Evolutionary conservation across 495 filamentous ascomycete genomes (phyloP), one percentile per base, ranked within the genome.

Genomic region (Neurospora terricola): DNA sequence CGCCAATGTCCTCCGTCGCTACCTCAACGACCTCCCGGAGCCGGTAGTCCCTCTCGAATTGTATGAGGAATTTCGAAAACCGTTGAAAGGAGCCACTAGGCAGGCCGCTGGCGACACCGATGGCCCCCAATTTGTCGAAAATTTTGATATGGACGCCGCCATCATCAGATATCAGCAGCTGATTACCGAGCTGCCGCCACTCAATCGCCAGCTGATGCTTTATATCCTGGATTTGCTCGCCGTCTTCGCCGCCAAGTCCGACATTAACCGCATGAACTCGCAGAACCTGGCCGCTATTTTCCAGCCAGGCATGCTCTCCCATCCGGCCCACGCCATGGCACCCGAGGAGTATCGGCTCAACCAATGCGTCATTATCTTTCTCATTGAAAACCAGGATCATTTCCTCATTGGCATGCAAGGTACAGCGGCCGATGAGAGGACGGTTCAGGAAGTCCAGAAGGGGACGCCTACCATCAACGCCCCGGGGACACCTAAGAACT

Each of bases 181-280:
- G 36, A 99, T 99, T 79, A 93, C 92, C 30, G 93, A 98, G 78
- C 86, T 99, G 18, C 96, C 96, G 8, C 91, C 95, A 5, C 84
- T 99, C 30, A 99, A 99, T 80, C 91, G 94, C 72, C 96, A 99
- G 82, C 82, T 99, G 14, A 89, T 99, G 34, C 88, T 99, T 30
- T 99, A 99, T 79, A 97, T 99, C 74, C 87, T 99, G 38, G 96
- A 99, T 82, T 87, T 99, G n/a, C 88, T 99, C 39, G 96, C 96
- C 12, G 96, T 99, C 16, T 99, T 99, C 77, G 94, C 96, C 16
- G 96, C 96, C 71, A 99, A 99, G 83, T 92, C 94, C 0, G 96
- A 99, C 73, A 88, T 94, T 72, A 99, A 99, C 80, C 90, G 94
- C 62, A 99, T 99, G 96, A 96, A 90, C 16, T 93, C 96, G 39